phyloP scores from a whole-genome alignment of 2,329 filamentous ascomycete genomes.

The Venturia pyrina region DNA sequence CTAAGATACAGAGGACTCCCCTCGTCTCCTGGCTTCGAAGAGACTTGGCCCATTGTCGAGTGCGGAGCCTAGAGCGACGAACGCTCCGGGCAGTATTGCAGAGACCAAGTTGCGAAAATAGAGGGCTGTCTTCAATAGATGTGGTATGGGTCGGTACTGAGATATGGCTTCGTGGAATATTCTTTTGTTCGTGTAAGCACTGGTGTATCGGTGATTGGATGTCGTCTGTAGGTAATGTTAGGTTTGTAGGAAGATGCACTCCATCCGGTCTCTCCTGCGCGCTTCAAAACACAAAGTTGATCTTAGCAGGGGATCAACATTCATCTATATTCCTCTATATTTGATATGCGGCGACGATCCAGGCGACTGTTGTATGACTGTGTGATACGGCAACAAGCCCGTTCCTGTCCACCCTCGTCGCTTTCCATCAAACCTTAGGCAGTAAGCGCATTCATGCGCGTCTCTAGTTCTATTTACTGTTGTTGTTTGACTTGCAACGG shows the following conservation, averaged over 20 bases:
- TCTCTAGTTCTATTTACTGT: no score
- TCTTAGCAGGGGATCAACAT: not conserved
- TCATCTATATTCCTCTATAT: not conserved
- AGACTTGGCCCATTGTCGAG: slow-evolving; percentile 72
- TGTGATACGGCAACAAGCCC: not conserved
- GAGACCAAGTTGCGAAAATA: not conserved
- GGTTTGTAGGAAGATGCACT: no score
- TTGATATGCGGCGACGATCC: not conserved
- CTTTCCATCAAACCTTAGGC: no score
- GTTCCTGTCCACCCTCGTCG: no score
- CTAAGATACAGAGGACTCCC: slow-evolving; percentile 70
- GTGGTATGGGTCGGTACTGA: not conserved
- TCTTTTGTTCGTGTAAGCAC: not conserved
- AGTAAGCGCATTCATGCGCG: no score
- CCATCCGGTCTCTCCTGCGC: not conserved
- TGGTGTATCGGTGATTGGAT: not conserved
- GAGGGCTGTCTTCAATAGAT: not conserved
- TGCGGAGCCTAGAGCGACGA: slow-evolving; percentile 1
- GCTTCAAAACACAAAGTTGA: not conserved
- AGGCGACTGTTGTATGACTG: not conserved
- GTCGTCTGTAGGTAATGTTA: not conserved
- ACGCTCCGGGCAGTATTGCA: not conserved
- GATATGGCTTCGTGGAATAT: not conserved
- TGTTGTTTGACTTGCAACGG: no score
- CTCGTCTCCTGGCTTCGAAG: slow-evolving; percentile 72